Evolutionary conservation across 2,329 filamentous ascomycete species (phyloP).

Genomic region (Calonectria hongkongensis): DNA sequence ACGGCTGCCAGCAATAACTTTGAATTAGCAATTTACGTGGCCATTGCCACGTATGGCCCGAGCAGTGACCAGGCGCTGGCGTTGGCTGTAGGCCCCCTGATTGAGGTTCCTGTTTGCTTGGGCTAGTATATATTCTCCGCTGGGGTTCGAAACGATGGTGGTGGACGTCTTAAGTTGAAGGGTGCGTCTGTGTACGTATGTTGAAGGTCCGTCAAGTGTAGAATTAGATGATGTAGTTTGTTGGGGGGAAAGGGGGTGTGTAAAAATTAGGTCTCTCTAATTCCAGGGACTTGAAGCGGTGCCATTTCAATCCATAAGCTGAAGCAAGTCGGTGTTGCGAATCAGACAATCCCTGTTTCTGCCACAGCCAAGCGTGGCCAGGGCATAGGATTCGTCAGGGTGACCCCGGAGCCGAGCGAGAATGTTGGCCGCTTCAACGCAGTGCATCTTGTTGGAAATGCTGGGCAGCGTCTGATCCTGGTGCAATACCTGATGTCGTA

Average conservation of each 20-base stretch:
- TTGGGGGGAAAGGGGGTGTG: background rate
- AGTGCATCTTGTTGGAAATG: conserved; percentile 50
- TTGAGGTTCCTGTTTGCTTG: conserved; percentile 91
- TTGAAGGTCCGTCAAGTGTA: conserved; percentile 17
- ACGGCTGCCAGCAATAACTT: conserved; percentile 96
- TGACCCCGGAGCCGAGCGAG: conserved; percentile 64
- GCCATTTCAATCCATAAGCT: conserved; percentile 57
- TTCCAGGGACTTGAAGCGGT: conserved; percentile 27
- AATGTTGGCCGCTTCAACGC: conserved; percentile 56
- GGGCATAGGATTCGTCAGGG: conserved; percentile 52
- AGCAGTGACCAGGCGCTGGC: conserved; percentile 88
- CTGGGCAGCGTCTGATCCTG: conserved; percentile 15
- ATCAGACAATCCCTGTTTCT: conserved; percentile 56
- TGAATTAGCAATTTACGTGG: conserved; percentile 92
- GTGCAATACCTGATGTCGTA: conserved; percentile 1
- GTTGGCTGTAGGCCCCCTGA: conserved; percentile 87
- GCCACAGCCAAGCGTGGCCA: conserved; percentile 56
- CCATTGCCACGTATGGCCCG: conserved; percentile 86
- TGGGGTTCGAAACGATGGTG: conserved; percentile 72
- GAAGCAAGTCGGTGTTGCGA: conserved; percentile 59
- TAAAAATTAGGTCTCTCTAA: background rate
- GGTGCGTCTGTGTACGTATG: conserved; percentile 17
- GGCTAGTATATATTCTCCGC: conserved; percentile 83
- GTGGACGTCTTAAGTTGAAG: conserved; percentile 20
- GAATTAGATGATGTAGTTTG: background rate